Evolutionary conservation across 768 basidiomycete genomes (phyloP).

Genomic region (Cystofilobasidium macerans): DNA sequence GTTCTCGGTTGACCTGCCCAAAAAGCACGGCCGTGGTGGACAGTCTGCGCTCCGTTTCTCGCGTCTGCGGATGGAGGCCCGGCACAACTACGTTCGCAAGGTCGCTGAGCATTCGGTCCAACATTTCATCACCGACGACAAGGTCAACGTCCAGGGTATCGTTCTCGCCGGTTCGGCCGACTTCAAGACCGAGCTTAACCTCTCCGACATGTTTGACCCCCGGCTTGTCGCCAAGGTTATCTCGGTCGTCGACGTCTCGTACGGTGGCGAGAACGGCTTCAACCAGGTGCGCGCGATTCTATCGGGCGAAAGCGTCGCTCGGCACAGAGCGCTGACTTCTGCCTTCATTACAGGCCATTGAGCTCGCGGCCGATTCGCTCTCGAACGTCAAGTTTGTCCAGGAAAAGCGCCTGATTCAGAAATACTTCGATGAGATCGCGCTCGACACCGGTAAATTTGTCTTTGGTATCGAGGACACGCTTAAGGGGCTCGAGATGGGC

Average conservation of each 20-base stretch:
- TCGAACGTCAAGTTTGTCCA: conserved; percentile 99
- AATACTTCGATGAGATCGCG: conserved; percentile 98
- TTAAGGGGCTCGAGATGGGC: conserved; percentile 91
- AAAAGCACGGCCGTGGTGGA: conserved; percentile 98
- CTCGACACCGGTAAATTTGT: conserved; percentile 93
- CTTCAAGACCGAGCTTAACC: conserved; percentile 95
- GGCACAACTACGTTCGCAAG: conserved; percentile 99
- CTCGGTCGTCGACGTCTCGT: conserved; percentile 96
- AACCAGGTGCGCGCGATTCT: conserved; percentile 65
- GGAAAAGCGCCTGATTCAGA: conserved; percentile 94
- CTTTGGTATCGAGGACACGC: conserved; percentile 92
- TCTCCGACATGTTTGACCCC: conserved; percentile 90
- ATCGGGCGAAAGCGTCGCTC: background rate
- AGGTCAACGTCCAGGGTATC: conserved; percentile 92
- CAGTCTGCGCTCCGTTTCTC: conserved; percentile 99
- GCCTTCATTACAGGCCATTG: conserved; percentile 56
- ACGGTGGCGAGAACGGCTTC: conserved; percentile 97
- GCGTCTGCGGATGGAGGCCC: conserved; percentile 95
- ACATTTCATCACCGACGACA: conserved; percentile 95
- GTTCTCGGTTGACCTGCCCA: conserved; percentile 96
- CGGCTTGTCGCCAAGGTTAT: conserved; percentile 82
- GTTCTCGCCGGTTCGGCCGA: conserved; percentile 95
- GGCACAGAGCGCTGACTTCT: background rate
- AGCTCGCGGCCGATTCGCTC: conserved; percentile 87
- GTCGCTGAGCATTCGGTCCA: conserved; percentile 95